These are phyloP conservation scores for Phytophthora capsici DNA, from an alignment of 352 stramenopile genomes.

Conservation along the genomic window DNA sequence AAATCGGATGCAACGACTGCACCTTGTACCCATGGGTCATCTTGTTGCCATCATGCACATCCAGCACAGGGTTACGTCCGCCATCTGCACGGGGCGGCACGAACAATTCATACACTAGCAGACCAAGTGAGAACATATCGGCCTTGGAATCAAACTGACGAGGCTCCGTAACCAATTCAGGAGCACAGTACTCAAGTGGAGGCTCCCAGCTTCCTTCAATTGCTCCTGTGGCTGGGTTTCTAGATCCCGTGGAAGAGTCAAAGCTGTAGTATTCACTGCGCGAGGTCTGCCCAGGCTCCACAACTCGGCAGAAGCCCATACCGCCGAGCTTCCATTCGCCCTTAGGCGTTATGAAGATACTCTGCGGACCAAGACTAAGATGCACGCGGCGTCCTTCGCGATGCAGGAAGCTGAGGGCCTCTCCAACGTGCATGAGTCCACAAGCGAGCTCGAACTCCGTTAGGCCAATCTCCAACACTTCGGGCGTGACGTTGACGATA, in stretches of 20 bases:
- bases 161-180: slow-evolving; percentile 85
- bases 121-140: slow-evolving; percentile 89
- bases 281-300: slow-evolving; percentile 83
- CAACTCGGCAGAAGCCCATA: slow-evolving; percentile 89
- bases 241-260: slow-evolving; percentile 54
- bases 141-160: slow-evolving; percentile 80
- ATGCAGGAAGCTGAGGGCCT: slow-evolving; percentile 92
- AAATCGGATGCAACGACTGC: slow-evolving; percentile 88
- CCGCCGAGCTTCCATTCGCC: slow-evolving; percentile 93
- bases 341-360: slow-evolving; percentile 92
- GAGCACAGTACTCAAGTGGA: slow-evolving; percentile 86
- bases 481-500: slow-evolving; percentile 83
- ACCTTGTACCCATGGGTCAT: slow-evolving; percentile 91
- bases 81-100: slow-evolving; percentile 78
- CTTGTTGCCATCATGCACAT: slow-evolving; percentile 87
- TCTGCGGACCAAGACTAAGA: slow-evolving; percentile 84
- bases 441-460: slow-evolving; percentile 89
- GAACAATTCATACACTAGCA: slow-evolving; percentile 89
- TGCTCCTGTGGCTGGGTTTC: slow-evolving; percentile 57
- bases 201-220: slow-evolving; percentile 84
- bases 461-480: slow-evolving; percentile 88
- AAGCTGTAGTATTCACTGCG: slow-evolving; percentile 85
- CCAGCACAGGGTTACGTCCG: slow-evolving; percentile 80
- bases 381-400: slow-evolving; percentile 89
- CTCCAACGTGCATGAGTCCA: slow-evolving; percentile 88